These are phyloP conservation scores for Jackrogersella minutella DNA, from an alignment of 495 filamentous ascomycete genomes.

Conservation along the genomic window DNA sequence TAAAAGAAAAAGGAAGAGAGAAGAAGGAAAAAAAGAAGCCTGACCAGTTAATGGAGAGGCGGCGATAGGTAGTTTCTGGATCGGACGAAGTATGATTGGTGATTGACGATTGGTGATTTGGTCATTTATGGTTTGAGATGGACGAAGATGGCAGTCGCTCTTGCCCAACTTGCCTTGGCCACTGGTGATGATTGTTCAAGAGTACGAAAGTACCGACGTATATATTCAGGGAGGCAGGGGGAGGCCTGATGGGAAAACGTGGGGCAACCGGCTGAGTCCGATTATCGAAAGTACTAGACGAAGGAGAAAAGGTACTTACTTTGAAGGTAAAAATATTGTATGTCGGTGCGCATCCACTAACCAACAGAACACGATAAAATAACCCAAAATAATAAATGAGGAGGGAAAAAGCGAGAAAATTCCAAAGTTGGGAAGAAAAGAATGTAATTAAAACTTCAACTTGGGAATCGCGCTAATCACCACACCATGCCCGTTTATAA, in stretches of 20 bases:
- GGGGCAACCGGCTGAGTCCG: constrained; percentile 17
- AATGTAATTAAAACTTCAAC: too few species aligned
- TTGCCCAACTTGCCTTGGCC: too few species aligned
- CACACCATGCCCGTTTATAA: too few species aligned
- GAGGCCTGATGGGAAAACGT: constrained; percentile 2
- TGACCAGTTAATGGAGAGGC: constrained; percentile 19
- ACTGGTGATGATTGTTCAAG: neutral
- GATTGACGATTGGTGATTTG: constrained; percentile 21
- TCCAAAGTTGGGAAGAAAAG: too few species aligned
- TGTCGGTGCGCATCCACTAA: too few species aligned
- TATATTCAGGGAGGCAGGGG: too few species aligned
- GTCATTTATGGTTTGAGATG: neutral
- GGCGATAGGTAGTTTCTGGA: constrained; percentile 21
- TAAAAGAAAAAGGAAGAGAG: neutral
- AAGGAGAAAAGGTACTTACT: neutral
- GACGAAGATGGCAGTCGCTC: neutral
- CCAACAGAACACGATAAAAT: too few species aligned
- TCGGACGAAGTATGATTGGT: constrained; percentile 31
- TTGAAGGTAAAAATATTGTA: too few species aligned
- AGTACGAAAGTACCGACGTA: neutral
- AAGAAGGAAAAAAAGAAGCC: constrained; percentile 10
- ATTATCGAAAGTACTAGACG: constrained; percentile 22
- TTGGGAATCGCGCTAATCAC: too few species aligned
- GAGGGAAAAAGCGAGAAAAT: too few species aligned
- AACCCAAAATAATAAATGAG: too few species aligned